A percentile compares a stretch with the other conserved stretches of the same genome.
phyloP scores from a whole-genome alignment of 306 rosid genomes.

The Clitoria ternatea region DNA sequence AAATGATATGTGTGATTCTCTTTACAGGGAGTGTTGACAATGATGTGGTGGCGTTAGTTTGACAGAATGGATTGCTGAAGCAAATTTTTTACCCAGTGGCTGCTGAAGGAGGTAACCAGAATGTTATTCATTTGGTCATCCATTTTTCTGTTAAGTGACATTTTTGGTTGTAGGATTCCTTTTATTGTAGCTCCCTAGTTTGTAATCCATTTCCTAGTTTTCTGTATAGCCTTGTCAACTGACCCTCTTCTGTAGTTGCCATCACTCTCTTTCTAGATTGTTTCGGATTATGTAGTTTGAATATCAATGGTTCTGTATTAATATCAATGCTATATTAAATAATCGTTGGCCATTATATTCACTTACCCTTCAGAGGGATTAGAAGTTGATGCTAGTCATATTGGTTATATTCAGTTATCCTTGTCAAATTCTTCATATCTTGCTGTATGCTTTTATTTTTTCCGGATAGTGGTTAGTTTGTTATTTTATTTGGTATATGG shows the following conservation, averaged over 20 bases:
- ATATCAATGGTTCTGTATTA: constrained; percentile 15
- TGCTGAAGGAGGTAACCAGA: constrained; percentile 50
- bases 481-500: too few relatives aligned
- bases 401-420: neutral
- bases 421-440: neutral
- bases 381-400: constrained; percentile 7
- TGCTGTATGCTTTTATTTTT: too few relatives aligned
- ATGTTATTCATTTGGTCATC: constrained; percentile 43
- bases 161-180: constrained; percentile 31
- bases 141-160: constrained; percentile 25
- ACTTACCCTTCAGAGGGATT: constrained; percentile 23
- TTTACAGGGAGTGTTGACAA: constrained; percentile 26
- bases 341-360: constrained; percentile 21
- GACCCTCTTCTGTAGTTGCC: constrained; percentile 35
- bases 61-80: constrained; percentile 15
- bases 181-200: constrained; percentile 28
- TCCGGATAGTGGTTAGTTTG: too few relatives aligned
- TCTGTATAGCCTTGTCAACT: constrained; percentile 40
- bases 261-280: constrained; percentile 32
- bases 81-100: constrained; percentile 16
- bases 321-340: constrained; percentile 31
- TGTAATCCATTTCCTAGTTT: constrained; percentile 27
- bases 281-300: constrained; percentile 25
- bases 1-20: constrained; percentile 26
- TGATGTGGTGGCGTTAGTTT: constrained; percentile 19